Percentiles rank a stretch among this genome's conserved stretches.
These are phyloP conservation scores for Aspergillus udagawae DNA, from an alignment of 2,329 filamentous ascomycete genomes.

Conservation along the genomic window DNA sequence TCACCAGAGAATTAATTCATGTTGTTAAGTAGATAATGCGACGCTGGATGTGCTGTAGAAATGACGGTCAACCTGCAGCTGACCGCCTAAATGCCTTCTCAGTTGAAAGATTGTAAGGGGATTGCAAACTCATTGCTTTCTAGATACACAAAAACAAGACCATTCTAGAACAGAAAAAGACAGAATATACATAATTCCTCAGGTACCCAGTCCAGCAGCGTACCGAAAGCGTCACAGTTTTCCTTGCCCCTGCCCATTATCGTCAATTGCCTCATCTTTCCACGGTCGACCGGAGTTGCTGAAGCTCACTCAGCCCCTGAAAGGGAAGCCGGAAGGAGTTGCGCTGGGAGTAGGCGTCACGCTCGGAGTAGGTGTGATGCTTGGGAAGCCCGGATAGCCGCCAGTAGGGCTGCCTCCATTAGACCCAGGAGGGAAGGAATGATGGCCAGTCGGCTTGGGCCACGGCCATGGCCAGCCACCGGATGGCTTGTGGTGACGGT, in stretches of 20 bases:
- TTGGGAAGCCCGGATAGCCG: neutral
- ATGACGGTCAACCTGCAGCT: no score
- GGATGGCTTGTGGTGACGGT: neutral
- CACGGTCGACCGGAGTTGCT: neutral
- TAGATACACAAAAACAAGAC: neutral
- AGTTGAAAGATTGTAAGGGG: neutral
- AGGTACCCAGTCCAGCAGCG: neutral
- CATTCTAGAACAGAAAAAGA: neutral
- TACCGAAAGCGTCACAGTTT: neutral
- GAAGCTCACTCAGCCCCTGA: neutral
- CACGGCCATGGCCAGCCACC: neutral
- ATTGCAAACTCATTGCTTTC: neutral
- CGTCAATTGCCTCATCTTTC: no score
- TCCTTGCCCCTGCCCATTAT: no score
- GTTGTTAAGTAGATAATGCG: no score
- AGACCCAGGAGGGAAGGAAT: no score
- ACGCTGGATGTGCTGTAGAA: no score
- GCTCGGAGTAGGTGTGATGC: neutral
- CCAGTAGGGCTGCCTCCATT: neutral
- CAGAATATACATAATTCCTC: neutral
- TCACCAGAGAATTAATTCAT: no score
- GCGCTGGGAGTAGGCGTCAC: neutral
- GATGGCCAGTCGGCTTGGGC: neutral
- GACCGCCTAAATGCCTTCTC: no score
- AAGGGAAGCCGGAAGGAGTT: neutral